Base-by-base conservation (phyloP, 345 rosid species). In the Rubroshorea leprosula region DNA sequence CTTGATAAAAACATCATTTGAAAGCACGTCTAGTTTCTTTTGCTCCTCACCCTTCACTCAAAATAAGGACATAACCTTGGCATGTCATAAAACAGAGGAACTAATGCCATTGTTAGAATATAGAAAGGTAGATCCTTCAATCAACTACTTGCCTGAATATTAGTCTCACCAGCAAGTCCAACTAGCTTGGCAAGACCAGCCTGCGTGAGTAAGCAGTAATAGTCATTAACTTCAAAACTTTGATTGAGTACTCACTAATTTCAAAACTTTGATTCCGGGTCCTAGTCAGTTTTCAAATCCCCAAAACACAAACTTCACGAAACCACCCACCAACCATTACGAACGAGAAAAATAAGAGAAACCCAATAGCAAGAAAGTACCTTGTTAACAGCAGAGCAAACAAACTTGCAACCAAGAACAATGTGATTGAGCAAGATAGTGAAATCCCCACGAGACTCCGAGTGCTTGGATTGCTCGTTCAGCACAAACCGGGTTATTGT, bases 361-460 rank as follows among this genome's bases (percentile, higher is more conserved):
- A n/a, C n/a, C n/a, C n/a, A n/a, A n/a, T n/a, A n/a, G n/a, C n/a
- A n/a, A 6, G 41, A 51, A 38, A 6, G 5, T 47, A 90, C 99
- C 97, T 93, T 93, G 75, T 73, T 93, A 45, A 90, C 99, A 39
- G 90, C 82, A 59, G 92, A 75, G 83, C 99, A 93, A 66, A 93
- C 97, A 78, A 87, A 93, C 75, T 90, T 93, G 90, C 99, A 93
- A 46, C 99, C 99, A 23, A 93, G 80, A 67, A 90, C 99, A 73
- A 93, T 93, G 82, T 93, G 83, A 71, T 23, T 93, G 29, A 93
- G 91, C 78, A 93, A 71, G 67, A 93, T 93, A 13, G 83, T 75
- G 87, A 93, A 89, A 70, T 93, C 99, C 5, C 99, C 99, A 39
- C 96, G 97, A 23, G 99, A 93, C 73, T 89, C 99, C 0, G 99